These are phyloP conservation scores for Syzygium jambos DNA, from an alignment of 345 rosid genomes.

Conservation along the genomic window DNA sequence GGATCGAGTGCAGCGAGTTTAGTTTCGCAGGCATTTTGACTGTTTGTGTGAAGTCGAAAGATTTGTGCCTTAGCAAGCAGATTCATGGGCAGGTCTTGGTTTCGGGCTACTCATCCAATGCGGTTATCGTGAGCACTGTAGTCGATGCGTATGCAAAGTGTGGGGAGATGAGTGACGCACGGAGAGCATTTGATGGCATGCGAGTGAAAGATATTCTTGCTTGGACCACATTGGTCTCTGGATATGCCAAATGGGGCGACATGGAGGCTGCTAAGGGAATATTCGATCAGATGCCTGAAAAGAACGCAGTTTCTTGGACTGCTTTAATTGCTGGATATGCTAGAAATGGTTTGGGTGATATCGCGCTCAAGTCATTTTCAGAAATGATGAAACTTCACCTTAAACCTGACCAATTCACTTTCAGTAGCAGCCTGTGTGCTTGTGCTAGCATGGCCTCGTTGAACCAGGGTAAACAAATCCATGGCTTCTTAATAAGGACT, in stretches of 20 bases:
- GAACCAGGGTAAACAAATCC: slow-evolving; percentile 64
- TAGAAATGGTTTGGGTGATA: slow-evolving; percentile 41
- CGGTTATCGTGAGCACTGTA: slow-evolving; percentile 44
- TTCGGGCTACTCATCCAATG: slow-evolving; percentile 44
- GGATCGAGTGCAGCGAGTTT: slow-evolving; percentile 47
- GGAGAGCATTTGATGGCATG: slow-evolving; percentile 60
- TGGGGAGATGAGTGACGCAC: slow-evolving; percentile 45
- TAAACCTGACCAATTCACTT: slow-evolving; percentile 69
- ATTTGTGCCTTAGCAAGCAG: slow-evolving; percentile 38
- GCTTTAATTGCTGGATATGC: slow-evolving; percentile 71
- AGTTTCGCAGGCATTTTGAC: slow-evolving; percentile 61
- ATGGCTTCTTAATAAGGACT: slow-evolving; percentile 43
- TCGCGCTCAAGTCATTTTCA: slow-evolving; percentile 38
- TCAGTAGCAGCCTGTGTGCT: slow-evolving; percentile 74
- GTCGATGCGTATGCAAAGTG: slow-evolving; percentile 68
- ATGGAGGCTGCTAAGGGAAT: slow-evolving; percentile 47
- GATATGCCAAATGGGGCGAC: slow-evolving; percentile 55
- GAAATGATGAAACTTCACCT: slow-evolving; percentile 38
- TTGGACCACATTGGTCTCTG: slow-evolving; percentile 75
- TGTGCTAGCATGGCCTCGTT: slow-evolving; percentile 59
- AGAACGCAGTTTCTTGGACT: slow-evolving; percentile 65
- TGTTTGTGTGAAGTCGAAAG: slow-evolving; percentile 44
- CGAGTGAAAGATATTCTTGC: slow-evolving; percentile 42
- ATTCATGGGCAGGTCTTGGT: slow-evolving; percentile 75
- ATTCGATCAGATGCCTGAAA: slow-evolving; percentile 56